Percentiles rank a stretch among this genome's conserved stretches.
Conservation (phyloP, 768 basidiomycete species). For the Boletellus sp. region DNA sequence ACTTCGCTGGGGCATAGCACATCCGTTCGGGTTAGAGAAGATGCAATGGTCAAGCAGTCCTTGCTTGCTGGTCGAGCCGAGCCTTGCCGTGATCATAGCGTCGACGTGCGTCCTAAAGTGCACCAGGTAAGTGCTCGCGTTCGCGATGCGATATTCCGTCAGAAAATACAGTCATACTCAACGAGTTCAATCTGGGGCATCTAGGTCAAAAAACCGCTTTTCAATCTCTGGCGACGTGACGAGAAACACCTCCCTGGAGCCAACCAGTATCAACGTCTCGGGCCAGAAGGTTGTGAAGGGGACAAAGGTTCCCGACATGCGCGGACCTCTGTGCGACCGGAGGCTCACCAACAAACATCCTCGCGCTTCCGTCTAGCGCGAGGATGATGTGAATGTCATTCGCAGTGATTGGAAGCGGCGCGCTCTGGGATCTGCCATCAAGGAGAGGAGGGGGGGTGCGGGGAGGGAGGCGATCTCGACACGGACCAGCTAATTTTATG, state of each 20-base stretch:
- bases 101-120: background rate
- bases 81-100: background rate
- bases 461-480: constrained; percentile 56
- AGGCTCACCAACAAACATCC: background rate
- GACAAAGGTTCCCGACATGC: constrained; percentile 15
- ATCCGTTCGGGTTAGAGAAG: background rate
- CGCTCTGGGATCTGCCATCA: too few relatives aligned
- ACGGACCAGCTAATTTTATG: constrained; percentile 30
- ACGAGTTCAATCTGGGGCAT: too few relatives aligned
- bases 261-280: constrained; percentile 20
- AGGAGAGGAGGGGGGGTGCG: too few relatives aligned
- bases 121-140: too few relatives aligned
- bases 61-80: background rate
- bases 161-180: too few relatives aligned
- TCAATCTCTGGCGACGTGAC: background rate
- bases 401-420: constrained; percentile 39
- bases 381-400: background rate
- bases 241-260: constrained; percentile 2
- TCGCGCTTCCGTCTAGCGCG: fast-evolving
- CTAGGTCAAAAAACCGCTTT: too few relatives aligned
- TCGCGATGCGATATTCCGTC: too few relatives aligned
- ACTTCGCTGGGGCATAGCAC: background rate
- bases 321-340: constrained; percentile 12
- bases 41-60: background rate
- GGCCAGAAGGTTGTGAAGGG: constrained; percentile 20